phyloP scores from a whole-genome alignment of 352 stramenopile genomes.

The Phytophthora meadii region DNA sequence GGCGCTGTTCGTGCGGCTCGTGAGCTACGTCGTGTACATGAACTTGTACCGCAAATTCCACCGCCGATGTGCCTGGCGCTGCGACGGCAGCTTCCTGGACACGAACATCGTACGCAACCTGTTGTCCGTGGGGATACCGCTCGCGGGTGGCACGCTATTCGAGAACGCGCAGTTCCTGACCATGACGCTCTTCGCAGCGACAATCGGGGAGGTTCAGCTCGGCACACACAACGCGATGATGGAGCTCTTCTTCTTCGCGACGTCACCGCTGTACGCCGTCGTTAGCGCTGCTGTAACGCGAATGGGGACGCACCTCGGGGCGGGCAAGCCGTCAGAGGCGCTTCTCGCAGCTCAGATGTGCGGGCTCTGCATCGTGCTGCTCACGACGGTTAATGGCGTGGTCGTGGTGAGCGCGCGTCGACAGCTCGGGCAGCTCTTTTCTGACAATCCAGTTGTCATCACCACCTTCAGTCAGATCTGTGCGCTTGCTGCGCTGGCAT shows the following conservation, averaged over 20 bases:
- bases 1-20: slow-evolving; percentile 58
- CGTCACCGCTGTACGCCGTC: slow-evolving; percentile 76
- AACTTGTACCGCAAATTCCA: slow-evolving; percentile 61
- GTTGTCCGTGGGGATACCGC: slow-evolving; percentile 56
- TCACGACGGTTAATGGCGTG: slow-evolving; percentile 52
- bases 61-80: slow-evolving; percentile 61
- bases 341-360: slow-evolving; percentile 66
- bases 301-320: slow-evolving; percentile 71
- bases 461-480: slow-evolving; percentile 69
- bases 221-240: slow-evolving; percentile 87
- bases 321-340: slow-evolving; percentile 45
- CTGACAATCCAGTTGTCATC: slow-evolving; percentile 66
- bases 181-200: slow-evolving; percentile 78
- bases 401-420: slow-evolving; percentile 53
- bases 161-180: slow-evolving; percentile 84
- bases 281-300: slow-evolving; percentile 68
- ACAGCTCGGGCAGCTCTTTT: slow-evolving; percentile 76
- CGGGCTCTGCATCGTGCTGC: slow-evolving; percentile 45
- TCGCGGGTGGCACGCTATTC: slow-evolving; percentile 70
- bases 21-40: slow-evolving; percentile 77
- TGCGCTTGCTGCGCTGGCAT: slow-evolving; percentile 61
- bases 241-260: slow-evolving; percentile 87
- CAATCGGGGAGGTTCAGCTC: slow-evolving; percentile 75
- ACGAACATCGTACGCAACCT: slow-evolving; percentile 50
- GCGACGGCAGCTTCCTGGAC: slow-evolving; percentile 60